Base-by-base conservation (phyloP, 2,329 filamentous ascomycete species). In the Monosporascus sp. region DNA sequence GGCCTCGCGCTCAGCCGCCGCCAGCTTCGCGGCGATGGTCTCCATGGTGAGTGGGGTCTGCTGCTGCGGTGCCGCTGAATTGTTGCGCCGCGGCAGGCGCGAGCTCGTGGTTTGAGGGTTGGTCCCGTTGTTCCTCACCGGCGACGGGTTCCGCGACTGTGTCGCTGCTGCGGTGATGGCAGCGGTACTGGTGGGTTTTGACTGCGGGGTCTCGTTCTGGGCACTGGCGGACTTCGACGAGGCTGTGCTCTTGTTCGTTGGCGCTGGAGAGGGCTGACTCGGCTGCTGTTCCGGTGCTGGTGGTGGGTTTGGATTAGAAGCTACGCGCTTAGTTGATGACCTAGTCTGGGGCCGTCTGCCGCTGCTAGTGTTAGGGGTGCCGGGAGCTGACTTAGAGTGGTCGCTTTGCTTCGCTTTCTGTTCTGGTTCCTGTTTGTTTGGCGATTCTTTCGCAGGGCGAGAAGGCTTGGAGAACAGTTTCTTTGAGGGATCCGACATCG, bases 1-100 rank as follows among this genome's bases (percentile, higher is more conserved):
- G 4, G 84, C 84, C 51, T 86, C 82, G 19, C 81, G 75, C 58
- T 86, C 84, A 0, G 83, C 82, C 2, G 84, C 83, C 1, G 82
- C 84, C 0, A 86, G 73, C 66, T 86, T 86, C 27, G 82, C 82
- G 0, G 81, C 79, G 56, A 86, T 86, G 36, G 73, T 77, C 8
- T 81, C 80, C 77, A 85, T 84, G 20, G 79, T 84, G 3, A 85
- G 67, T 0, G 82, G 82, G 27, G 77, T 82, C 57, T 84, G 81
- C 48, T 79, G n/a, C 20, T 44, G 41, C 3, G 41, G 69, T 1
- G 67, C 64, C 4, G 72, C 72, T 8, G 59, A 54, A 24, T 53
- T 63, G 24, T 73, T 73, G 2, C 55, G 62, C 0, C 66, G 68
- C 52, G 53, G 67, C 63, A 56, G 71, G 65, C 45, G 72, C 66